Conservation (phyloP, 1,284 basidiomycete species). For the Ceratobasidium sp. region DNA sequence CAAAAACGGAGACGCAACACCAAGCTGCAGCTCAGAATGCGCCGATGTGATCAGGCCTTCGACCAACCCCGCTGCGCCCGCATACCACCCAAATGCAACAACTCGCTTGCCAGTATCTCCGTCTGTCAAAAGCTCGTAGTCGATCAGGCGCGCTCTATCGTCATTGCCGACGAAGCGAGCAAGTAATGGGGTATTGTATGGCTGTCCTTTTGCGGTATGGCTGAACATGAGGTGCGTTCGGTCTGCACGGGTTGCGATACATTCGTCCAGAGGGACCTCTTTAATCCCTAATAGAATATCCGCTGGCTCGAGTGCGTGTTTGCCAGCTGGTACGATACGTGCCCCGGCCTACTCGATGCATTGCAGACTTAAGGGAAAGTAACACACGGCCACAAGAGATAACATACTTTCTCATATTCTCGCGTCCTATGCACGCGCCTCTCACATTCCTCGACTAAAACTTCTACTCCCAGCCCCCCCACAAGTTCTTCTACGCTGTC, state of each 20-base stretch:
- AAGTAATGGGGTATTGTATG: conserved; percentile 86
- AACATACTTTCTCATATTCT: conserved; percentile 75
- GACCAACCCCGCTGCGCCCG: conserved; percentile 87
- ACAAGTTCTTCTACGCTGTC: conserved; percentile 75
- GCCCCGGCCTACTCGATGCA: conserved; percentile 77
- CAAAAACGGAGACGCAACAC: conserved; percentile 85
- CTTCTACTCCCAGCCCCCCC: conserved; percentile 69
- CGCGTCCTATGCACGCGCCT: conserved; percentile 77
- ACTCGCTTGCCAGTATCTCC: conserved; percentile 74
- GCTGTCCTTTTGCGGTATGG: conserved; percentile 89
- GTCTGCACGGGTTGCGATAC: conserved; percentile 60
- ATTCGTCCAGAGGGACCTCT: conserved; percentile 78
- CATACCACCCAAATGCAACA: conserved; percentile 91
- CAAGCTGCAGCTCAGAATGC: conserved; percentile 80
- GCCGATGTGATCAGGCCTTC: conserved; percentile 86
- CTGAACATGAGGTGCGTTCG: conserved; percentile 90
- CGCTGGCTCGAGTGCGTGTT: conserved; percentile 68
- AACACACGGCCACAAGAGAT: background rate
- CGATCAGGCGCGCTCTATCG: conserved; percentile 67
- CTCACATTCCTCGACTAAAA: conserved; percentile 82
- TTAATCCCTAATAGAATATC: conserved; percentile 90
- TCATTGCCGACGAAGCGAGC: conserved; percentile 65
- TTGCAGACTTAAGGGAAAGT: background rate
- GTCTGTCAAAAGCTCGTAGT: conserved; percentile 85
- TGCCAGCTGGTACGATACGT: conserved; percentile 62